Percentiles rank a stretch among this genome's conserved stretches.
Evolutionary conservation across 805 yeast genomes (phyloP).

Genomic region (Sugiyamaella chiloensis): DNA sequence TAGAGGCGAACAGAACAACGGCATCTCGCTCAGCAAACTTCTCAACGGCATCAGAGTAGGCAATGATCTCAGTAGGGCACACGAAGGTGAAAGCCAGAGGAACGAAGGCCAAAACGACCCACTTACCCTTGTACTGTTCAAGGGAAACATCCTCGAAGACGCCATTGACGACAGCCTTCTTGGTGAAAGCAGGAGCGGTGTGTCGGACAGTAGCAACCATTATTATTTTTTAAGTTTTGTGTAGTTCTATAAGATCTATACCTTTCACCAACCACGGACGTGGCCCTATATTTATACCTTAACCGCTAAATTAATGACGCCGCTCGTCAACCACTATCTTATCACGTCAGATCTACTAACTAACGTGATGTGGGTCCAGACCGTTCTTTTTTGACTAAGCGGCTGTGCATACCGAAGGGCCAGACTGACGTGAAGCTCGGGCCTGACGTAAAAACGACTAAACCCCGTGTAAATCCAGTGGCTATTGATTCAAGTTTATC

Average conservation of each 20-base stretch:
- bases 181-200: slow-evolving; percentile 95
- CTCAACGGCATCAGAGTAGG: slow-evolving; percentile 93
- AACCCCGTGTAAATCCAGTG: background rate
- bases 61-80: slow-evolving; percentile 99
- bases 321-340: too few species aligned
- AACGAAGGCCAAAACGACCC: slow-evolving; percentile 95
- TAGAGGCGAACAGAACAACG: slow-evolving; percentile 91
- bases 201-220: slow-evolving; percentile 91
- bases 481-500: too few species aligned
- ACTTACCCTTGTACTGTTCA: slow-evolving; percentile 95
- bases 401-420: slow-evolving; percentile 2
- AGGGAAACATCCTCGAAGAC: slow-evolving; percentile 90
- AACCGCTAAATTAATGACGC: slow-evolving; percentile 1
- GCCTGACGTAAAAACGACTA: too few species aligned
- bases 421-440: background rate
- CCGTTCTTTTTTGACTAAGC: slow-evolving; percentile 2
- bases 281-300: background rate
- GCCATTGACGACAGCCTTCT: slow-evolving; percentile 97
- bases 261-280: too few species aligned
- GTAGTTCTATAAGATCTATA: background rate
- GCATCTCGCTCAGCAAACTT: slow-evolving; percentile 84
- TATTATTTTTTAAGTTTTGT: slow-evolving; percentile 18
- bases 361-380: too few species aligned
- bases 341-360: too few species aligned
- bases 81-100: slow-evolving; percentile 99